Base-by-base conservation (phyloP, 306 rosid genomes). In the Cucurbita maxima region DNA sequence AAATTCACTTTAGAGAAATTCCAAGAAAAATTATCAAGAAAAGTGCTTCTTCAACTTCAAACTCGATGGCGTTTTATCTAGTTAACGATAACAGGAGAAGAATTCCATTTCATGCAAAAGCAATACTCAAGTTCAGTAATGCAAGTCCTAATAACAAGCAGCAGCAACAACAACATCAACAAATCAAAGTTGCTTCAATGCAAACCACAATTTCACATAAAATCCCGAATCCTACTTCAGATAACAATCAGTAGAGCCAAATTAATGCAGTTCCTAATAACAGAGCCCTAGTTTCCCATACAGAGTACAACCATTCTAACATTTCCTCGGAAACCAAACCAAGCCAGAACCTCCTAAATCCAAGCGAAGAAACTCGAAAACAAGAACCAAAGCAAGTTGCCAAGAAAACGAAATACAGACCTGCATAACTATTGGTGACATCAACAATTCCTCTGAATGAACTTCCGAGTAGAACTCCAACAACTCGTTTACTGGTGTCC, bases 371-470 rank as follows among this genome's bases (percentile, higher is more conserved):
- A 56, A 56, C 10, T 16, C 5, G 13, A 38, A 9, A 44, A 47
- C 36, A 71, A 52, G 38, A 30, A 71, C 37, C 10, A 20, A 51
- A 22, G 15, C 59, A 52, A 45, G 18, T 20, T n/a, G n/a, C 16
- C 13, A 44, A 52, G 43, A 18, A 34, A 53, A 4, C 13, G 38
- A 51, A 66, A 74, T 44, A 73, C 4, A 19, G 30, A 91, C 96
- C 97, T 12, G 97, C 97, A 74, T 91, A 91, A 79, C 96, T 84
- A 75, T 87, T 91, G 86, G 93, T 73, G 77, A 91, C 91, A 13
- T 91, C 97, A 44, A 89, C 97, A 67, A 84, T 82, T 83, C 97
- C 96, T 75, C 79, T 87, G 81, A 82, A 83, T 15, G 96, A 50
- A 72, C 87, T 82, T 19, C 96, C 96, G 53, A 91, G 96, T 30